These are phyloP conservation scores for Pseudocercospora macadamiae DNA, from an alignment of 2,329 filamentous ascomycete species.

Conservation along the genomic window DNA sequence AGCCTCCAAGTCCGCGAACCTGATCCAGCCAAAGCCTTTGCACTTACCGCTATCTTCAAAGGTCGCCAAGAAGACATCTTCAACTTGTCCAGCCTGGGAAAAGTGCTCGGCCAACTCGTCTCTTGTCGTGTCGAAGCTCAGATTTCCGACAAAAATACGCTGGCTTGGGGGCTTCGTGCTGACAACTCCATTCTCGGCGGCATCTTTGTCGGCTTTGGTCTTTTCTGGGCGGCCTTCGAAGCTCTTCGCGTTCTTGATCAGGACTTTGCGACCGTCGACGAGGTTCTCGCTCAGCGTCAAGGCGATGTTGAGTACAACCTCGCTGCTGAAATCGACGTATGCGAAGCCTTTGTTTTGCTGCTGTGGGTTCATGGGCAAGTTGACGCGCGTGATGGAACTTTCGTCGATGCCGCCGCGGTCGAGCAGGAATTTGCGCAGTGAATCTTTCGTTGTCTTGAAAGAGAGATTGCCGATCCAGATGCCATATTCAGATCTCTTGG, in stretches of 20 bases:
- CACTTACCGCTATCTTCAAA: slow-evolving; percentile 98
- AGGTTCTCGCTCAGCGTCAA: slow-evolving; percentile 84
- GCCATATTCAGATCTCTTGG: slow-evolving; percentile 73
- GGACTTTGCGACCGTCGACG: slow-evolving; percentile 72
- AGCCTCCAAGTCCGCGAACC: slow-evolving; percentile 77
- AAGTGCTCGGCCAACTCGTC: slow-evolving; percentile 83
- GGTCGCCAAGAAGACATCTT: slow-evolving; percentile 84
- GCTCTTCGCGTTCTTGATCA: slow-evolving; percentile 91
- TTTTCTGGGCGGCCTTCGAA: slow-evolving; percentile 82
- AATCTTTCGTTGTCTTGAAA: slow-evolving; percentile 75
- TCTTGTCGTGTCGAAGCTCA: slow-evolving; percentile 61
- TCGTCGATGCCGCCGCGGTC: slow-evolving; percentile 62
- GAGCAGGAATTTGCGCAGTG: slow-evolving; percentile 79
- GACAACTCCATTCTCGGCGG: slow-evolving; percentile 37
- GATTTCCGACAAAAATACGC: slow-evolving; percentile 75
- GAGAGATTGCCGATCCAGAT: slow-evolving; percentile 96
- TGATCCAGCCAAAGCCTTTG: slow-evolving; percentile 96
- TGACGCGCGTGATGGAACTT: slow-evolving; percentile 78
- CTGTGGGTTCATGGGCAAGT: slow-evolving; percentile 68
- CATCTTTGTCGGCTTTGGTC: slow-evolving; percentile 43
- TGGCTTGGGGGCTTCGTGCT: slow-evolving; percentile 68
- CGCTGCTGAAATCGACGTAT: slow-evolving; percentile 84
- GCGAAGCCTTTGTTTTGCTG: slow-evolving; percentile 89
- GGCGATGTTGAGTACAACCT: slow-evolving; percentile 72
- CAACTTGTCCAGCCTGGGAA: slow-evolving; percentile 78